phyloP scores from a whole-genome alignment of 768 basidiomycete genomes.

The Imleria badia region DNA sequence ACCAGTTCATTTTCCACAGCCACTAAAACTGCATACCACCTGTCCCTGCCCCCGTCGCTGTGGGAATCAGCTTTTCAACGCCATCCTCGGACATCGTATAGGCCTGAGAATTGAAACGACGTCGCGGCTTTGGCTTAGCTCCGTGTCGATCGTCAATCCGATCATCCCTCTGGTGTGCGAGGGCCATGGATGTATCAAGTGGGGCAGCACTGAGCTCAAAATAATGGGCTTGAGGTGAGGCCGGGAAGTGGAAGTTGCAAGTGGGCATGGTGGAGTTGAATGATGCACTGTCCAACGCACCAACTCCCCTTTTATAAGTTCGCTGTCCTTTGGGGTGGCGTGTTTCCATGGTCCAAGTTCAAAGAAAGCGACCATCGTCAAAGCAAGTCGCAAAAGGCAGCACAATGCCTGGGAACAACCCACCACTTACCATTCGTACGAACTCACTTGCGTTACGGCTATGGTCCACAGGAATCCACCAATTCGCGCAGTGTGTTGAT shows the following conservation, averaged over 20 bases:
- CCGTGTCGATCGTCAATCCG: not conserved
- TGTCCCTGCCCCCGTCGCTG: not conserved
- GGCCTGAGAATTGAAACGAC: not conserved
- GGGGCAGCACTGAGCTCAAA: not conserved
- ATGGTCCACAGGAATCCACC: not conserved
- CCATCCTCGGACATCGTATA: not conserved
- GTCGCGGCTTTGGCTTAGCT: not conserved
- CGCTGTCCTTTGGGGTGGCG: slow-evolving; percentile 1
- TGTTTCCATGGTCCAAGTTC: not conserved
- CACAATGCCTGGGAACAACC: slow-evolving; percentile 8
- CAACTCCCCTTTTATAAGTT: slow-evolving; percentile 6
- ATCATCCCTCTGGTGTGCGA: not conserved
- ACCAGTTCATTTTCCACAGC: not conserved
- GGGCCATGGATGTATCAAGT: not conserved
- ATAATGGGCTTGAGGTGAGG: not conserved
- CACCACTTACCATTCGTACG: slow-evolving; percentile 7
- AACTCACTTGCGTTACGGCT: slow-evolving; percentile 6
- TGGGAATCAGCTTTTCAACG: not conserved
- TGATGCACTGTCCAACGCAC: not conserved
- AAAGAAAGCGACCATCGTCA: slow-evolving; percentile 7
- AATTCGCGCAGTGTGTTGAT: not conserved
- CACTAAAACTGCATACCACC: slow-evolving; percentile 8
- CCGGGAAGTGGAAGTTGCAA: not conserved
- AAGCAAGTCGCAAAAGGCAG: slow-evolving; percentile 6
- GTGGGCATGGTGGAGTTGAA: slow-evolving; percentile 1